phyloP scores from a whole-genome alignment of 305 asterid species.

The Lippia alba region DNA sequence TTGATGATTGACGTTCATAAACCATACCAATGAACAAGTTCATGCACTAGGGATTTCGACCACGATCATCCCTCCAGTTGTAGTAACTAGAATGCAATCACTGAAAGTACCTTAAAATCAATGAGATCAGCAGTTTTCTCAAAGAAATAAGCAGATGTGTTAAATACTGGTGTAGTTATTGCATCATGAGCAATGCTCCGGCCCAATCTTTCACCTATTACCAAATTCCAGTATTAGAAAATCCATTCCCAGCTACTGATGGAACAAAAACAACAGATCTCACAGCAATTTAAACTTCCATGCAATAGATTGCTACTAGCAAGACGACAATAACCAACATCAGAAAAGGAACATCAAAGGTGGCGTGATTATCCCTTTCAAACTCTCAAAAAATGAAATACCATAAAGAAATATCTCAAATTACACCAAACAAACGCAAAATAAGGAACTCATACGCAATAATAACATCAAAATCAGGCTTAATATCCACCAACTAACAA shows the following conservation, averaged over 20 bases:
- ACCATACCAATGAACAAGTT: conserved; percentile 6
- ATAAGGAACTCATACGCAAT: neutral
- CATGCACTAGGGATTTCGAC: neutral
- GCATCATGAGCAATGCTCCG: conserved; percentile 80
- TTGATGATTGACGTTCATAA: neutral
- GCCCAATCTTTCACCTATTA: conserved; percentile 82
- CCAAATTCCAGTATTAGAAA: conserved; percentile 9
- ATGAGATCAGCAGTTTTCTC: conserved; percentile 74
- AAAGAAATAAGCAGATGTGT: conserved; percentile 85
- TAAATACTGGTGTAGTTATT: conserved; percentile 82
- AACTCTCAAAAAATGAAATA: neutral
- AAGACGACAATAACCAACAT: conserved; percentile 14
- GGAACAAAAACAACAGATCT: neutral
- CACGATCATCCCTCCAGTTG: conserved; percentile 3
- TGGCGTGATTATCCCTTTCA: neutral
- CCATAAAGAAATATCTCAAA: conserved; percentile 7
- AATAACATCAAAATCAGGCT: neutral
- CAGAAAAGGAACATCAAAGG: neutral
- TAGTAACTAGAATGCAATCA: conserved; percentile 18
- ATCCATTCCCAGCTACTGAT: neutral
- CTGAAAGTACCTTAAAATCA: conserved; percentile 69
- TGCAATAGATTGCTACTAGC: neutral
- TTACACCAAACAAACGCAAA: neutral
- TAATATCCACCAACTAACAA: neutral
- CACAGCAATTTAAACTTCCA: neutral